phyloP scores from a whole-genome alignment of 441 rosid species.

The Erodium texanum region DNA sequence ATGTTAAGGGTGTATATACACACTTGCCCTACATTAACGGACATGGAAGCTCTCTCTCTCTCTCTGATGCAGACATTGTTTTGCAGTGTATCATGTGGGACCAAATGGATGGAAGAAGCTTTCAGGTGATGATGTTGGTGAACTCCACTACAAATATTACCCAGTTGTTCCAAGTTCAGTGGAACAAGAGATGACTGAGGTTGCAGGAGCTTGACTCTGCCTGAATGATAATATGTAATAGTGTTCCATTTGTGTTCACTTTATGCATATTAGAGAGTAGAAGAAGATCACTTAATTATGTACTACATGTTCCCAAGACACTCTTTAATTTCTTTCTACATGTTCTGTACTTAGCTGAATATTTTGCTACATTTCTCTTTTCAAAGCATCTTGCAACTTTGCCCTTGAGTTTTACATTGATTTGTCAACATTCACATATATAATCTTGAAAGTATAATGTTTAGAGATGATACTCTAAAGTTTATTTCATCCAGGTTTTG shows the following conservation, averaged over 20 bases:
- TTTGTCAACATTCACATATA: too few species aligned
- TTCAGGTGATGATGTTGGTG: constrained; percentile 96
- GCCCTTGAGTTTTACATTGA: background rate
- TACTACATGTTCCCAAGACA: background rate
- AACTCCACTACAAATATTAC: constrained; percentile 71
- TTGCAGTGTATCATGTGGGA: constrained; percentile 82
- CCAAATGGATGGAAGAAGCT: constrained; percentile 91
- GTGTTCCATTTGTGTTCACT: background rate
- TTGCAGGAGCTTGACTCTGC: constrained; percentile 21
- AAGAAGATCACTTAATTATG: background rate
- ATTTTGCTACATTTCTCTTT: background rate
- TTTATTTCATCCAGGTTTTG: too few species aligned
- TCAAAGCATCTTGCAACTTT: background rate
- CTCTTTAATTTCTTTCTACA: background rate
- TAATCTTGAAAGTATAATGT: too few species aligned
- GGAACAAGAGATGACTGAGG: constrained; percentile 93
- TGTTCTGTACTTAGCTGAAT: background rate
- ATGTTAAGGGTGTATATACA: too few species aligned
- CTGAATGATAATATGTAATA: background rate
- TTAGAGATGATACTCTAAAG: too few species aligned
- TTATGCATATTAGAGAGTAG: background rate
- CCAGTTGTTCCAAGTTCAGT: constrained; percentile 52
- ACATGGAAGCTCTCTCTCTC: too few species aligned
- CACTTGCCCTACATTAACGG: too few species aligned
- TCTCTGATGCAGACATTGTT: background rate